Evolutionary conservation across 441 rosid genomes (phyloP).

Genomic region (Brassica hybrid): DNA sequence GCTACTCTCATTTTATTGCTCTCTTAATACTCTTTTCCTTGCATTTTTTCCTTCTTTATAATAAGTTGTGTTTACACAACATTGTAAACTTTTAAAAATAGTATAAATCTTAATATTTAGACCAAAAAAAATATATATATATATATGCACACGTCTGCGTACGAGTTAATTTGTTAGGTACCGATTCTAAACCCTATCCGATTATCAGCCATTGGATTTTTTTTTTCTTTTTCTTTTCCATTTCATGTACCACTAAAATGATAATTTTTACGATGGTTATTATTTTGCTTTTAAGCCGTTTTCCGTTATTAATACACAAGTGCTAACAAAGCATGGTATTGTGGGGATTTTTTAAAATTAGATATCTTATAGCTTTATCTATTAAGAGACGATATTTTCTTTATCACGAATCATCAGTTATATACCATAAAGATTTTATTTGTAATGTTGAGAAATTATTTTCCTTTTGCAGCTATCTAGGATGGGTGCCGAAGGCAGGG

Average conservation of each 20-base stretch:
- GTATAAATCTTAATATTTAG: no score
- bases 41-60: no score
- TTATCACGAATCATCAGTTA: no score
- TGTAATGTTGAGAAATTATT: not conserved
- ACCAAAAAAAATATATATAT: no score
- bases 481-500: no score
- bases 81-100: no score
- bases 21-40: no score
- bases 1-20: no score
- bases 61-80: no score
- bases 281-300: no score
- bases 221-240: not conserved
- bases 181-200: not conserved
- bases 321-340: not conserved
- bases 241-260: not conserved
- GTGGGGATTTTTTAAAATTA: not conserved
- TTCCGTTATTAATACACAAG: not conserved
- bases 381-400: not conserved
- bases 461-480: not conserved
- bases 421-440: no score
- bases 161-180: slow-evolving; percentile 28
- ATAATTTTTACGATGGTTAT: not conserved
- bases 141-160: slow-evolving; percentile 1
- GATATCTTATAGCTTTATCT: not conserved
- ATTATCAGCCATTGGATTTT: slow-evolving; percentile 1